These are phyloP conservation scores for Cutaneotrichosporon sp. DNA, from an alignment of 1,284 basidiomycete genomes.

Conservation along the genomic window DNA sequence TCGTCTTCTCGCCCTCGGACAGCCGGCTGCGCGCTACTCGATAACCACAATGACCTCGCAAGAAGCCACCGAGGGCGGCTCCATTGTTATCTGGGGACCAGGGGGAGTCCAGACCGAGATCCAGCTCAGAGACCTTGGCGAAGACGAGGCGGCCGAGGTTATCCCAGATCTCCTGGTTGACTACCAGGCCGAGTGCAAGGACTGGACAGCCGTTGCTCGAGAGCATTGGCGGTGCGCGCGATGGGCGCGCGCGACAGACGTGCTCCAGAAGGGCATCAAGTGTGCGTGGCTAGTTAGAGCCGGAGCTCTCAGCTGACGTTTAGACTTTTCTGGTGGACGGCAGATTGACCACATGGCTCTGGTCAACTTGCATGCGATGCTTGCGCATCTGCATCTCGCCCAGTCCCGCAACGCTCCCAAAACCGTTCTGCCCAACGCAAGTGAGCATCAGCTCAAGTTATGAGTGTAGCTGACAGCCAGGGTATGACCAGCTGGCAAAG, in stretches of 20 bases:
- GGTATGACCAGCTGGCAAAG: constrained; percentile 61
- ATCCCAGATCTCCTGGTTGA: constrained; percentile 44
- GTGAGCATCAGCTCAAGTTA: too few relatives aligned
- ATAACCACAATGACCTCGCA: constrained; percentile 20
- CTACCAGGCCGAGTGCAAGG: constrained; percentile 43
- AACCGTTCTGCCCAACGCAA: constrained; percentile 62
- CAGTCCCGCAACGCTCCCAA: constrained; percentile 76
- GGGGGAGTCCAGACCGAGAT: constrained; percentile 46
- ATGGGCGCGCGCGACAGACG: constrained; percentile 37
- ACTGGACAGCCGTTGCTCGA: constrained; percentile 47
- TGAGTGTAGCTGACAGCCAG: constrained; percentile 48
- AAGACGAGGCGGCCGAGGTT: constrained; percentile 40
- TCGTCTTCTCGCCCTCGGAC: neutral
- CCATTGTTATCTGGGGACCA: constrained; percentile 35
- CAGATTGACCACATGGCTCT: constrained; percentile 48
- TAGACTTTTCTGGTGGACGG: constrained; percentile 31
- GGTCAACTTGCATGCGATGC: constrained; percentile 65
- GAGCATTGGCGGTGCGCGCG: constrained; percentile 46
- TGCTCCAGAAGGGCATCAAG: constrained; percentile 41
- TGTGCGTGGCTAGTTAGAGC: constrained; percentile 24
- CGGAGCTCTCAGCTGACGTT: constrained; percentile 24
- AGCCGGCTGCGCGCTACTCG: neutral
- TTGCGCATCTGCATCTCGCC: constrained; percentile 76
- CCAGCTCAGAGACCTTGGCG: constrained; percentile 45
- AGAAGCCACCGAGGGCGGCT: constrained; percentile 11